Percentiles rank a stretch among this genome's conserved stretches.
Evolutionary conservation across 768 basidiomycete species (phyloP).

Genomic region (Amanita rimosa): DNA sequence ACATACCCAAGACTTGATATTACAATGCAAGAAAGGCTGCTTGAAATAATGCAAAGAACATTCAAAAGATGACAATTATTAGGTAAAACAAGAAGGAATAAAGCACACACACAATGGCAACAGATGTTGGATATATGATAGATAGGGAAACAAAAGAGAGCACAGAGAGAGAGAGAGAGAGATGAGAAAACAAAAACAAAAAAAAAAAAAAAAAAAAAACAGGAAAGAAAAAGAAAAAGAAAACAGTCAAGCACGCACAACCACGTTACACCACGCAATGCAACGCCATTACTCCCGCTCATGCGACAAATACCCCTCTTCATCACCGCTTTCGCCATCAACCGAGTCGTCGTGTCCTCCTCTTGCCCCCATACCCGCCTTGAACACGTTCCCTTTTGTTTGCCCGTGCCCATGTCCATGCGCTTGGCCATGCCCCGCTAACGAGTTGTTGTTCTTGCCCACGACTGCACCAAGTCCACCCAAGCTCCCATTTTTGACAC

Average conservation of each 20-base stretch:
- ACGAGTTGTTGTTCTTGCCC: not conserved
- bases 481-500: not conserved
- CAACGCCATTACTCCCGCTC: not conserved
- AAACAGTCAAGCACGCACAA: not conserved
- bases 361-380: not conserved
- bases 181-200: not conserved
- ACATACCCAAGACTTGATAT: not conserved
- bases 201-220: not conserved
- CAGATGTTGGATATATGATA: not conserved
- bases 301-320: slow-evolving; percentile 17
- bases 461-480: not conserved
- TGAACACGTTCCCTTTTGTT: too few relatives aligned
- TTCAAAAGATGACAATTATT: not conserved
- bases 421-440: not conserved
- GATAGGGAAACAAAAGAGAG: not conserved
- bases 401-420: not conserved
- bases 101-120: too few relatives aligned
- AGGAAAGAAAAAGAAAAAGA: not conserved
- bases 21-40: not conserved
- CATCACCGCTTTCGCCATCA: slow-evolving; percentile 17
- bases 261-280: too few relatives aligned
- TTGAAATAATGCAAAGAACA: too few relatives aligned
- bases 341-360: slow-evolving; percentile 10
- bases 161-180: too few relatives aligned
- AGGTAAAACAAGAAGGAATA: not conserved